Evolutionary conservation across 495 filamentous ascomycete genomes (phyloP), one percentile per base, ranked within the genome.

Genomic region (Acidiella bohemica): DNA sequence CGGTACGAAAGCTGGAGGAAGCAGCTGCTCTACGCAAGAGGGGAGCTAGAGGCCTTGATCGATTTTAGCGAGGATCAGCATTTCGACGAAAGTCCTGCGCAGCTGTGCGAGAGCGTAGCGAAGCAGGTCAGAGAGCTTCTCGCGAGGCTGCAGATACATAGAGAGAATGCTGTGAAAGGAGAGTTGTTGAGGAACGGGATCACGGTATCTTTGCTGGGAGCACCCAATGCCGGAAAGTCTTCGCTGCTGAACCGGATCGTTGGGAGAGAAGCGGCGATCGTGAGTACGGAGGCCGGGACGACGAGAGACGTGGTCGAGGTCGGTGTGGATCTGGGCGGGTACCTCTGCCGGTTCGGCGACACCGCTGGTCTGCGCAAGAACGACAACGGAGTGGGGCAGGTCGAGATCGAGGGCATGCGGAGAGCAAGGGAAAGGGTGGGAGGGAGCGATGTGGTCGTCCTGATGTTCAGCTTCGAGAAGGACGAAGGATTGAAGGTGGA

Each of bases 51-150:
- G 57, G 90, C 90, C 0, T 61, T 96, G 42, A 96, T 97, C 53
- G 90, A 97, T 55, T 97, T 97, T 58, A 78, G 81, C 1, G 90
- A 97, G 59, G 92, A 96, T 53, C 88, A 96, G 60, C 79, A 93
- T 64, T 95, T 97, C 47, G 88, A 95, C 39, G 85, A 93, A 53
- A 80, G 83, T 1, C 80, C 85, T 0, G 62, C 67, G 5, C 73
- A 79, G 41, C 64, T 96, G 21, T 66, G 85, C 4, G 53, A 47
- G 2, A 82, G 73, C 22, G 83, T 93, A 19, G 69, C 75, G 16
- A 50, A 40, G 10, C 72, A 83, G 48, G 73, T 93, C 8, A 48
- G 54, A 11, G 55, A 49, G 3, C 68, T 97, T 33, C 59, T 67
- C 36, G 50, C 59, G 27, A 71, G 73, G 41, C 75, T 97, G 41